These are phyloP conservation scores for Isabelozyma gotoi DNA, from an alignment of 805 yeast species.

Conservation along the genomic window DNA sequence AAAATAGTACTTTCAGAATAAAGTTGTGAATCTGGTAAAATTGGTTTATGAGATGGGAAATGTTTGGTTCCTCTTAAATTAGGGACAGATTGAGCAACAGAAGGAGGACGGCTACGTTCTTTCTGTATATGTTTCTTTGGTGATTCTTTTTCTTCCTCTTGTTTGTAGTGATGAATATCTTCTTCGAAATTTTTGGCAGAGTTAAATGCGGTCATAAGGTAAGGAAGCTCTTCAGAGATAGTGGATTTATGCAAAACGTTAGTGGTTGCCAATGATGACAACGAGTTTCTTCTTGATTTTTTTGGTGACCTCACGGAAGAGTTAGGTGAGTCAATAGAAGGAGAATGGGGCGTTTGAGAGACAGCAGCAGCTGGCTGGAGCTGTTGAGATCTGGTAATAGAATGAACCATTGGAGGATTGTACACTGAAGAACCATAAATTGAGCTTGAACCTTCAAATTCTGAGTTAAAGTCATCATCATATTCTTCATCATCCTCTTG, in stretches of 20 bases:
- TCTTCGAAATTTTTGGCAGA: slow-evolving; percentile 59
- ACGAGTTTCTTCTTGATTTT: slow-evolving; percentile 21
- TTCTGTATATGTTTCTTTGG: not conserved
- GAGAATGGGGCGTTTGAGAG: slow-evolving; percentile 2
- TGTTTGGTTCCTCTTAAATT: slow-evolving; percentile 6
- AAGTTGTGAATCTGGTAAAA: slow-evolving; percentile 31
- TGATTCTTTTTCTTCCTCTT: slow-evolving; percentile 14
- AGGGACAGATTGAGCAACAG: not conserved
- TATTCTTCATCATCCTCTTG: slow-evolving; percentile 7
- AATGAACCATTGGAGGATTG: slow-evolving; percentile 37
- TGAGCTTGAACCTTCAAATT: slow-evolving; percentile 26
- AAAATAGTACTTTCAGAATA: slow-evolving; percentile 35
- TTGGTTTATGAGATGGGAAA: slow-evolving; percentile 21
- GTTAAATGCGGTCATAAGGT: slow-evolving; percentile 63
- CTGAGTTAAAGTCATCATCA: slow-evolving; percentile 22
- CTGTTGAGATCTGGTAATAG: slow-evolving; percentile 29
- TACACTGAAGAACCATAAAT: slow-evolving; percentile 13
- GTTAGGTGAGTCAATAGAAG: slow-evolving; percentile 1
- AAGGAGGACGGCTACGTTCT: no score
- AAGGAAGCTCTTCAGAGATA: slow-evolving; percentile 64
- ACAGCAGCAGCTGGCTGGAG: slow-evolving; percentile 2
- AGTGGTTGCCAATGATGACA: slow-evolving; percentile 30
- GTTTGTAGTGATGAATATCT: slow-evolving; percentile 36
- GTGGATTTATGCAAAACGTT: slow-evolving; percentile 49
- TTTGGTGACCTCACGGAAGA: not conserved